Conservation (phyloP, 1,284 basidiomycete species). For the Microbotryum saponariae region DNA sequence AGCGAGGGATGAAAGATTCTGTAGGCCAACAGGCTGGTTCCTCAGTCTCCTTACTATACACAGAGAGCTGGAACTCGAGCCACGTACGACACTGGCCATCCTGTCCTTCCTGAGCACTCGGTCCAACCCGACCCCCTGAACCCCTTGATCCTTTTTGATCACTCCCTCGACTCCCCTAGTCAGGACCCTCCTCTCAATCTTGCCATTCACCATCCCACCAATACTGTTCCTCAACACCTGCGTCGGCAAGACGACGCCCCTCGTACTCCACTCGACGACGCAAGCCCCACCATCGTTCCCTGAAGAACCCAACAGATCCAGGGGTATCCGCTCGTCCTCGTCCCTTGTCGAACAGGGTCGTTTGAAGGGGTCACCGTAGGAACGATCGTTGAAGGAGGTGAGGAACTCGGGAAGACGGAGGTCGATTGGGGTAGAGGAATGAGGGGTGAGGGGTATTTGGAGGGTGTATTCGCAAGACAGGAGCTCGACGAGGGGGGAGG, state of each 20-base stretch:
- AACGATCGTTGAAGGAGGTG: constrained; percentile 1
- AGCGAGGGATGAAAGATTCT: not conserved
- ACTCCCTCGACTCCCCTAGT: constrained; percentile 14
- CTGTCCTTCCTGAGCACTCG: constrained; percentile 10
- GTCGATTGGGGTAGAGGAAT: constrained; percentile 3
- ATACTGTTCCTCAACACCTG: constrained; percentile 2
- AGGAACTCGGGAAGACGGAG: constrained; percentile 14
- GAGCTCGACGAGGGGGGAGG: constrained; percentile 25
- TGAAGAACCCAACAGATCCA: constrained; percentile 11
- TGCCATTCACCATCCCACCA: constrained; percentile 7
- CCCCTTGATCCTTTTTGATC: not conserved
- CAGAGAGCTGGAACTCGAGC: too few species aligned
- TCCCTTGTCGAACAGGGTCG: constrained; percentile 9
- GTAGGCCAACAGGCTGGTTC: too few species aligned
- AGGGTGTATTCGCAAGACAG: constrained; percentile 29
- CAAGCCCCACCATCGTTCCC: constrained; percentile 2
- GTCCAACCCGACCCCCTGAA: not conserved
- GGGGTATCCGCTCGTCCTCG: constrained; percentile 23
- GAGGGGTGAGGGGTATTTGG: not conserved
- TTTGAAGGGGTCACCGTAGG: constrained; percentile 17
- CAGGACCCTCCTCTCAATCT: constrained; percentile 11
- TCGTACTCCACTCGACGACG: constrained; percentile 21
- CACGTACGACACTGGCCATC: constrained; percentile 11
- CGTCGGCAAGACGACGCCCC: not conserved
- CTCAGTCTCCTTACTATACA: too few species aligned